Base-by-base conservation (phyloP, 352 stramenopile genomes). In the Globisporangium splendens region DNA sequence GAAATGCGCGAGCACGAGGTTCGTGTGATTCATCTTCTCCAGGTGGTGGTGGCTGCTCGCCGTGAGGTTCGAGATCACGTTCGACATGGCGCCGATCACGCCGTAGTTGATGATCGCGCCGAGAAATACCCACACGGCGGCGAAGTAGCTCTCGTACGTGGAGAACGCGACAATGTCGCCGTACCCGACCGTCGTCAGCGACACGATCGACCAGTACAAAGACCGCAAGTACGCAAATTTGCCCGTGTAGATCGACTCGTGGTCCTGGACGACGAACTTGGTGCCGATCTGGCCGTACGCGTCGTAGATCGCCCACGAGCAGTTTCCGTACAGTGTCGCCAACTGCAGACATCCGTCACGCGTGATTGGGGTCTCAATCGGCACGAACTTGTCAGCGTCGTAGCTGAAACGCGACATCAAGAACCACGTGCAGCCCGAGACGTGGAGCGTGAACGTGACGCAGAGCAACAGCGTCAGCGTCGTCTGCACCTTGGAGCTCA, bases 51-150 rank as follows among this genome's bases (percentile, higher is more conserved):
- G 80, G 46, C 76, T 79, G 17, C 65, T 62, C 0, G 80, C 80
- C 1, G 77, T 88, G 8, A 89, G 59, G 54, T 89, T 86, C 0
- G 83, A 85, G 15, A 91, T 90, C 57, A 89, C 79, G 54, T 79
- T 89, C 1, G 83, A 93, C 75, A 93, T 91, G 14, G 77, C 79
- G 0, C 79, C 79, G 12, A 91, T 76, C 18, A 91, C 81, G 14
- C 77, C 79, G 53, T 88, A 93, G 62, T 91, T 91, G 60, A 93
- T 93, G 28, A 91, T 74, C 0, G 69, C 79, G 1, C 79, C 80
- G 1, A 88, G 39, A 43, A 88, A 91, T 7, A 81, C 67, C 83
- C 83, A 93, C 2, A 79, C 22, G 10, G 75, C 75, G 1, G 81
- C 80, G 35, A 90, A 91, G 18, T 82, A 75, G 44, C 71, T 88